These are phyloP conservation scores for Alternaria arborescens DNA, from an alignment of 2,329 filamentous ascomycete genomes.

Conservation along the genomic window DNA sequence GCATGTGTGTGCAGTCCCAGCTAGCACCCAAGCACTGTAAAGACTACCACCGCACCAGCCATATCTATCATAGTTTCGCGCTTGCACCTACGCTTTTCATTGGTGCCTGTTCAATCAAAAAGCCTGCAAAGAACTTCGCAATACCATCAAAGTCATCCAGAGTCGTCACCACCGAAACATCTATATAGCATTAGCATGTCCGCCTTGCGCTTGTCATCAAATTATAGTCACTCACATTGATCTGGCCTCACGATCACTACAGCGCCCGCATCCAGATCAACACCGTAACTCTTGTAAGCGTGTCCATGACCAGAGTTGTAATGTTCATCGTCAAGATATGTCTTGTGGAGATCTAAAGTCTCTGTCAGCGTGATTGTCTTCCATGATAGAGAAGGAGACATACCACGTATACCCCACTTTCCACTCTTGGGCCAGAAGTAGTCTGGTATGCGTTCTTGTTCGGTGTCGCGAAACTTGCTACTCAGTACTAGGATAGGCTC, in stretches of 20 bases:
- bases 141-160: slow-evolving; percentile 34
- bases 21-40: neutral
- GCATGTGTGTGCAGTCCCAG: neutral
- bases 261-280: slow-evolving; percentile 50
- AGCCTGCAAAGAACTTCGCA: slow-evolving; percentile 33
- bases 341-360: slow-evolving; percentile 64
- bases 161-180: slow-evolving; percentile 39
- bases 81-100: no score
- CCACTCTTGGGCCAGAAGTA: slow-evolving; percentile 66
- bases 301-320: slow-evolving; percentile 66
- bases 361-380: neutral
- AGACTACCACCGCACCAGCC: neutral
- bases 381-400: neutral
- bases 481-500: slow-evolving; percentile 65
- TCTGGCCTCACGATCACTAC: slow-evolving; percentile 67
- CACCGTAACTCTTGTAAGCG: slow-evolving; percentile 65
- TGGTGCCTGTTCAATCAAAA: slow-evolving; percentile 9
- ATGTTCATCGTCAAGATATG: slow-evolving; percentile 66
- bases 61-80: neutral
- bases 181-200: slow-evolving; percentile 22
- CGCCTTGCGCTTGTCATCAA: neutral
- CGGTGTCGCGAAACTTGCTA: slow-evolving; percentile 58
- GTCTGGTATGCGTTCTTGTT: slow-evolving; percentile 63
- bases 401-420: slow-evolving; percentile 64
- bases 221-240: slow-evolving; percentile 48